Evolutionary conservation across 305 asterid genomes (phyloP).

Genomic region (Fraxinus dipetala): DNA sequence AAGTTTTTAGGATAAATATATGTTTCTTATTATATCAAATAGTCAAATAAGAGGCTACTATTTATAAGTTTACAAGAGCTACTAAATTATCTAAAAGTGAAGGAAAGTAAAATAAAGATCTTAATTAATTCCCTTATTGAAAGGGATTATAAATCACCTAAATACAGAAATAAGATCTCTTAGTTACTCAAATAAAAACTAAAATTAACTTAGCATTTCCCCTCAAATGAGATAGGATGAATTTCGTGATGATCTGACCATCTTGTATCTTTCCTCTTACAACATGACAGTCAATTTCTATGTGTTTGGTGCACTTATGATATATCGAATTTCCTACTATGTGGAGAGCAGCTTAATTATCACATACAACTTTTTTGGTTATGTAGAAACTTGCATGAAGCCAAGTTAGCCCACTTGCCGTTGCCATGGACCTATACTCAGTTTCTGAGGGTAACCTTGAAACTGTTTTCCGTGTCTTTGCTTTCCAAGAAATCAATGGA

Average conservation of each 20-base stretch:
- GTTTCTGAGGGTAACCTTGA: background rate
- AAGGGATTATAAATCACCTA: too few species aligned
- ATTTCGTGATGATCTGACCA: background rate
- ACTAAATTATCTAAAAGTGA: too few species aligned
- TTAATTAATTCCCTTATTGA: too few species aligned
- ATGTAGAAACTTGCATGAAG: background rate
- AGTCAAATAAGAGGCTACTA: too few species aligned
- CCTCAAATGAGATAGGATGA: background rate
- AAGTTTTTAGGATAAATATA: too few species aligned
- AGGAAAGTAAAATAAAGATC: too few species aligned
- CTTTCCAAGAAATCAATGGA: background rate
- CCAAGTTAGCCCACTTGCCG: background rate
- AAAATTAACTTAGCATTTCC: too few species aligned
- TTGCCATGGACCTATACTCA: background rate
- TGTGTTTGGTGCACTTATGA: background rate
- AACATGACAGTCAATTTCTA: background rate
- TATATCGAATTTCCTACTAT: background rate
- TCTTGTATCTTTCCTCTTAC: background rate
- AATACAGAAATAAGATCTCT: too few species aligned
- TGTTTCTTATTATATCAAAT: too few species aligned
- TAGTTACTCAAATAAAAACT: too few species aligned
- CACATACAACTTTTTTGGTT: background rate
- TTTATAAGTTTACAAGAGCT: too few species aligned
- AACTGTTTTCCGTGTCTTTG: background rate
- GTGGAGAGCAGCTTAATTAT: background rate